A percentile compares a stretch with the other conserved stretches of the same genome.
phyloP scores from a whole-genome alignment of 78 protist genomes.

The Tieghemostelium lacteum region DNA sequence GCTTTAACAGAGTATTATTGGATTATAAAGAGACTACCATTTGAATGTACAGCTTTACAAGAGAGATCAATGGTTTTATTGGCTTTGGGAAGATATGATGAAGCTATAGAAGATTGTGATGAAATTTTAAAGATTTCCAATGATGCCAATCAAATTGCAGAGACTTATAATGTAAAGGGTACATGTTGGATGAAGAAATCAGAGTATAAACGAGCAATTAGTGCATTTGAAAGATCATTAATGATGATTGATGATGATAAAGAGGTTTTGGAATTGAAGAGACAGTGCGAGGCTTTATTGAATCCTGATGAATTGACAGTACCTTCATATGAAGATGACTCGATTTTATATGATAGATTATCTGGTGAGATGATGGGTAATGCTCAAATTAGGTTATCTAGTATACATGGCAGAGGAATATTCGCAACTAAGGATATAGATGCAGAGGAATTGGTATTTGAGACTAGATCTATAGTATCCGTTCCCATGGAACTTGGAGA shows the following conservation, averaged over 20 bases:
- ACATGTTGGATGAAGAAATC: slow-evolving; percentile 3
- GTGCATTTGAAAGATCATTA: slow-evolving; percentile 20
- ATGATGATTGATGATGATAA: background rate
- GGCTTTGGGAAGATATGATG: background rate
- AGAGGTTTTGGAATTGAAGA: slow-evolving; percentile 11
- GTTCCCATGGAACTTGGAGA: background rate
- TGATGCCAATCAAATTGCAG: slow-evolving; percentile 26
- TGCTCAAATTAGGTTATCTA: slow-evolving; percentile 1
- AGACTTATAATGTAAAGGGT: slow-evolving; percentile 45
- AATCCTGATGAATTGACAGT: slow-evolving; percentile 18
- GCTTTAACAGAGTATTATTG: slow-evolving; percentile 50
- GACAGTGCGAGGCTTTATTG: background rate
- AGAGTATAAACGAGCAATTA: slow-evolving; percentile 36
- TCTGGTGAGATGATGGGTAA: background rate
- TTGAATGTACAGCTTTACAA: slow-evolving; percentile 5
- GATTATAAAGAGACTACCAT: slow-evolving; percentile 33
- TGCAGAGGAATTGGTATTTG: slow-evolving; percentile 64
- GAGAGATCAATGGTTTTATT: slow-evolving; percentile 25
- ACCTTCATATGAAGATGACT: slow-evolving; percentile 59
- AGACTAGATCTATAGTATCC: slow-evolving; percentile 11
- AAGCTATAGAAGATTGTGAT: slow-evolving; percentile 38
- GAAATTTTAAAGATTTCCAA: slow-evolving; percentile 6
- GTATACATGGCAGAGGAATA: slow-evolving; percentile 63
- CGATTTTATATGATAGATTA: slow-evolving; percentile 19
- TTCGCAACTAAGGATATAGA: slow-evolving; percentile 60